Evolutionary conservation across 441 rosid genomes (phyloP).

Genomic region (Brassica balearica): DNA sequence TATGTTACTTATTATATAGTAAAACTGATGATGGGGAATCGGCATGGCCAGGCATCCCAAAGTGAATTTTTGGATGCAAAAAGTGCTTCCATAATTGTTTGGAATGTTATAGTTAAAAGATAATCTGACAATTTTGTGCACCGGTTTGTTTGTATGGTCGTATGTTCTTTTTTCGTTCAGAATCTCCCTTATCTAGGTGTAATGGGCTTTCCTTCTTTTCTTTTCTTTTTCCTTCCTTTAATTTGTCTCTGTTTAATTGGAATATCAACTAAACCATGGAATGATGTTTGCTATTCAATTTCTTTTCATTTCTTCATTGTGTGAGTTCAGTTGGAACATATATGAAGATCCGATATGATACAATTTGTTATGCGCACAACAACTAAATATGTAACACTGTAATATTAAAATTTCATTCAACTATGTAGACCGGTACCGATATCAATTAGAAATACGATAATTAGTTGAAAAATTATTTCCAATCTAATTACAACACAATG

Average conservation of each 20-base stretch:
- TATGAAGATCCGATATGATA: background rate
- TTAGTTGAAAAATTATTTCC: background rate
- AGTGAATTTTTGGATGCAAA: slow-evolving; percentile 6
- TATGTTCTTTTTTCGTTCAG: background rate
- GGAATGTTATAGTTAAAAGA: background rate
- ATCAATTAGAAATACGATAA: background rate
- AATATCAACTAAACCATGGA: background rate
- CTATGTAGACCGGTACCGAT: slow-evolving; percentile 1
- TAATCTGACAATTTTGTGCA: background rate
- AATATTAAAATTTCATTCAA: background rate
- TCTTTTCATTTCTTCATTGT: background rate
- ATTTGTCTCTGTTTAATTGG: background rate
- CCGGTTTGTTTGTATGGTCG: background rate
- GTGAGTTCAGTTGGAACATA: background rate
- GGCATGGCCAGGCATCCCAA: background rate
- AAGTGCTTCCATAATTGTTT: slow-evolving; percentile 2
- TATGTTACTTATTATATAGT: background rate
- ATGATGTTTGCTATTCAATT: background rate
- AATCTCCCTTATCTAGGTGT: background rate
- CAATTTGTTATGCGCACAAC: background rate
- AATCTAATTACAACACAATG: background rate
- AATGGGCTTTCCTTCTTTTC: background rate
- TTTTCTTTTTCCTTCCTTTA: background rate
- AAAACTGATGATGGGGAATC: background rate
- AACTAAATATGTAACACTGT: background rate